phyloP scores from a whole-genome alignment of 1,139 yeast species.

The Debaryomyces sp. region DNA sequence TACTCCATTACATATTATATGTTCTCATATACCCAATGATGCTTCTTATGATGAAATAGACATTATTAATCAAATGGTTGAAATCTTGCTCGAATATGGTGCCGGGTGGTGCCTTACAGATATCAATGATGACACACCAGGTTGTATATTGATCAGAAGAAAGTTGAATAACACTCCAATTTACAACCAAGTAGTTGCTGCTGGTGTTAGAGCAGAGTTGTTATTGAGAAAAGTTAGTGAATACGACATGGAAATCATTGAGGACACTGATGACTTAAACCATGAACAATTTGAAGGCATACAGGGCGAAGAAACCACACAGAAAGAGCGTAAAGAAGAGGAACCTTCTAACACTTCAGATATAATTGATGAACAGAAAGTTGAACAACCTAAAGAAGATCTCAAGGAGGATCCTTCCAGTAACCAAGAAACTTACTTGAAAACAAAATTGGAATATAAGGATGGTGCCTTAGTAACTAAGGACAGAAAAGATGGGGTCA shows the following conservation, averaged over 20 bases:
- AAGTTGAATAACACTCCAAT: constrained; percentile 49
- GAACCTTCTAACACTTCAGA: constrained; percentile 17
- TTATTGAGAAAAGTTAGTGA: constrained; percentile 73
- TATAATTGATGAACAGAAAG: constrained; percentile 19
- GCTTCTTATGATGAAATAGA: constrained; percentile 43
- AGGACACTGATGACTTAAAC: constrained; percentile 30
- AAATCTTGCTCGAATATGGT: constrained; percentile 74
- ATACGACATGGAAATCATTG: constrained; percentile 48
- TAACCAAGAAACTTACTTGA: constrained; percentile 65
- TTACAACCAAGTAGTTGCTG: constrained; percentile 63
- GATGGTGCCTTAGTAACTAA: constrained; percentile 74
- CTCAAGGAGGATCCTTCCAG: constrained; percentile 57
- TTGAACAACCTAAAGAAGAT: constrained; percentile 16
- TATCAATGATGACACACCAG: constrained; percentile 70
- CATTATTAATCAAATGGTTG: constrained; percentile 59
- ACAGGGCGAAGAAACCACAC: constrained; percentile 13
- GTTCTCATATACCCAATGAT: constrained; percentile 53
- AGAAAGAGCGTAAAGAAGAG: constrained; percentile 17
- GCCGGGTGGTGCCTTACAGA: constrained; percentile 89
- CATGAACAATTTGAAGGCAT: constrained; percentile 18
- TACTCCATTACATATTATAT: constrained; percentile 76
- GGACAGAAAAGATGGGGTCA: constrained; percentile 82
- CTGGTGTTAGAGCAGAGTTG: constrained; percentile 90
- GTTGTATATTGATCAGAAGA: constrained; percentile 63
- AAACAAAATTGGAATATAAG: constrained; percentile 68